Evolutionary conservation across 208 protist species (phyloP).

Genomic region (Zelonia costaricensis): DNA sequence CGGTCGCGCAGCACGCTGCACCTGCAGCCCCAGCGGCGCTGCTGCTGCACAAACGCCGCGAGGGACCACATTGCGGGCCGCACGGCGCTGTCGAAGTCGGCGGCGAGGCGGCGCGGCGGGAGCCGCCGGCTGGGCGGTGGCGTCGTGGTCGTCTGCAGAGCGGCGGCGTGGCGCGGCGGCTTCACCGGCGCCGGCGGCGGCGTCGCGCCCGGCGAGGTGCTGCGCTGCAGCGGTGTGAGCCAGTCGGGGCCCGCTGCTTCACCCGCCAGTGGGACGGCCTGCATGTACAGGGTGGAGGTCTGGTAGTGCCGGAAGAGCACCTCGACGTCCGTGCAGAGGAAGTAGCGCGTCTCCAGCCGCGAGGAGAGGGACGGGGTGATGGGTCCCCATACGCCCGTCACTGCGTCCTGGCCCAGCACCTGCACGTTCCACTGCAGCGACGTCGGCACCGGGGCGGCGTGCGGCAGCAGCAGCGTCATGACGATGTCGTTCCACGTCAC

Average conservation of each 20-base stretch:
- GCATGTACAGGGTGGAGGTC: constrained; percentile 15
- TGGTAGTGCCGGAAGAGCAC: constrained; percentile 30
- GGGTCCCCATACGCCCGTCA: constrained; percentile 12
- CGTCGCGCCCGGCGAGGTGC: background rate
- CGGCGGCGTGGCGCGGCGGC: background rate
- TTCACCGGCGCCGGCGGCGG: constrained; percentile 19
- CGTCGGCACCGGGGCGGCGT: background rate
- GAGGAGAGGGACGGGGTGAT: constrained; percentile 29
- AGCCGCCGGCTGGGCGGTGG: background rate
- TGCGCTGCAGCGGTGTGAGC: constrained; percentile 20
- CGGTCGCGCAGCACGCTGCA: constrained; percentile 9
- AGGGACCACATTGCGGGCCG: constrained; percentile 13
- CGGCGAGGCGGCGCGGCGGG: constrained; percentile 9
- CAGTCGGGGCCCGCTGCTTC: constrained; percentile 6
- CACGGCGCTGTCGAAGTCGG: constrained; percentile 8
- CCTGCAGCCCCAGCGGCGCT: constrained; percentile 14
- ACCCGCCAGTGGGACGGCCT: constrained; percentile 2
- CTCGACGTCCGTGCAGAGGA: constrained; percentile 33
- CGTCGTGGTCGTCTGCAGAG: background rate
- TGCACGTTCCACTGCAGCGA: constrained; percentile 23
- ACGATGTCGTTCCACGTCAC: constrained; percentile 31
- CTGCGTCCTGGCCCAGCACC: constrained; percentile 19
- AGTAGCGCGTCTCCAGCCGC: constrained; percentile 21
- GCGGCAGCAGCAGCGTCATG: constrained; percentile 5
- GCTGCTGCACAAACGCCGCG: constrained; percentile 13